Percentiles rank a stretch among this genome's conserved stretches.
Conservation (phyloP, 176 grass and related monocot species). For the Olyra latifolia region DNA sequence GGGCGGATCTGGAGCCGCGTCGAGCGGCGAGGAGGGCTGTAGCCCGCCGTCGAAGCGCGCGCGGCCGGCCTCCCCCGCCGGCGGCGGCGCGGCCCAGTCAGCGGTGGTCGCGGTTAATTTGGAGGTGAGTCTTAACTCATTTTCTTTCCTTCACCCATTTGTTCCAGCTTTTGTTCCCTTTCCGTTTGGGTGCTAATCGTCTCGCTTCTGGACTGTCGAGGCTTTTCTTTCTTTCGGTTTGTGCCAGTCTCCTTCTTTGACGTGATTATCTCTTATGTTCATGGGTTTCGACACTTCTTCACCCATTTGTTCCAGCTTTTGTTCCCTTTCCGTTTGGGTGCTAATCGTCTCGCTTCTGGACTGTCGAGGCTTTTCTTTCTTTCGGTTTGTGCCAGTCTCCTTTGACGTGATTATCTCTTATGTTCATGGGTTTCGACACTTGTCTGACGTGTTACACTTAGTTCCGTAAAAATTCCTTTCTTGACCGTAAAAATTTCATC, state of each 20-base stretch:
- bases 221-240: conserved; percentile 18
- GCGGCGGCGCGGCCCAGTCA: neutral
- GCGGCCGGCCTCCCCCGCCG: neutral
- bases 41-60: conserved; percentile 27
- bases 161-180: neutral
- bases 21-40: conserved; percentile 38
- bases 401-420: too few species aligned
- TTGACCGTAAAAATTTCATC: neutral
- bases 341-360: neutral
- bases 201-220: neutral
- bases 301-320: neutral
- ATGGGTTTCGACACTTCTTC: neutral
- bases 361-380: conserved; percentile 2
- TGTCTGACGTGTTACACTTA: too few species aligned
- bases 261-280: too few species aligned
- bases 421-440: neutral
- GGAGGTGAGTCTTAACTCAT: neutral
- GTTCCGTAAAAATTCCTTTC: neutral
- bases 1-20: conserved; percentile 6
- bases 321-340: neutral
- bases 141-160: neutral
- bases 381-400: neutral
- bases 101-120: neutral
- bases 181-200: neutral
- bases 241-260: neutral